A percentile compares a stretch with the other conserved stretches of the same genome.
These are phyloP conservation scores for Adansonia gregorii DNA, from an alignment of 441 rosid genomes.

Conservation along the genomic window DNA sequence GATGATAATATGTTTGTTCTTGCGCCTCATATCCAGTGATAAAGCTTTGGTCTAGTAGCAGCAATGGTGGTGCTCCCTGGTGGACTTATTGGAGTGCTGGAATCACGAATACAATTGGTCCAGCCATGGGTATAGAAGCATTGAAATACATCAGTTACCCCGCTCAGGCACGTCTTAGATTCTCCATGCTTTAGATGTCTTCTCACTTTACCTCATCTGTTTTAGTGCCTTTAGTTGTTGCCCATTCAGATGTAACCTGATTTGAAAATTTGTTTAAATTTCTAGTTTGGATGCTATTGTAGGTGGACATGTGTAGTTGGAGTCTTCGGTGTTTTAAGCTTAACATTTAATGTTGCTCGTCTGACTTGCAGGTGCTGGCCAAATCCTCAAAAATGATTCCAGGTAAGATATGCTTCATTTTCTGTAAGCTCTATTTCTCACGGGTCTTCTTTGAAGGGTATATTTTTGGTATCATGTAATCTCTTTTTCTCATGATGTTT, in stretches of 20 bases:
- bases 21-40: constrained; percentile 55
- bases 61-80: constrained; percentile 79
- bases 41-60: constrained; percentile 76
- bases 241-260: background rate
- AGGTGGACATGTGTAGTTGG: background rate
- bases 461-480: constrained; percentile 37
- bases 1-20: constrained; percentile 11
- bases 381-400: constrained; percentile 99
- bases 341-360: constrained; percentile 25
- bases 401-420: constrained; percentile 44
- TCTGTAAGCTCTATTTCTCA: background rate
- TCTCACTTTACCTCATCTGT: background rate
- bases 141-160: constrained; percentile 91
- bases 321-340: constrained; percentile 9
- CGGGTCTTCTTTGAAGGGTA: constrained; percentile 35
- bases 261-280: background rate
- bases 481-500: constrained; percentile 9
- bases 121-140: constrained; percentile 98
- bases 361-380: constrained; percentile 69
- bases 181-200: background rate
- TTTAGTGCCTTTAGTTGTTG: background rate
- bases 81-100: constrained; percentile 98
- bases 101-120: constrained; percentile 93
- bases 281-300: background rate
- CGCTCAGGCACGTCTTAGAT: constrained; percentile 67